Conservation (phyloP, 2,329 filamentous ascomycete species). For the Gnomoniopsis smithogilvyi region DNA sequence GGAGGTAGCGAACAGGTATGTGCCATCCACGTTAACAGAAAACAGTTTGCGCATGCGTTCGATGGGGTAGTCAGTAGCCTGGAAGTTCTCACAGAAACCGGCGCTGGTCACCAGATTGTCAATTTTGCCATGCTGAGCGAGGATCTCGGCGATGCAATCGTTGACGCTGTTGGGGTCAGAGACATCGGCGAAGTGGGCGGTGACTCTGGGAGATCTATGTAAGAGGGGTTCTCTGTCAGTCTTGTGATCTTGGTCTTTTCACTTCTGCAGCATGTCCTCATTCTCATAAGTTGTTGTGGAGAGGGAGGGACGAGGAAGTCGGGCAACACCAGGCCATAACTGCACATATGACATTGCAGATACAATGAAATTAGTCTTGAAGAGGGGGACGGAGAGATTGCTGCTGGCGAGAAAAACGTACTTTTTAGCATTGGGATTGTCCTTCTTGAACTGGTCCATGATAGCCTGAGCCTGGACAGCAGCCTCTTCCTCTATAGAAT, state of each 20-base stretch:
- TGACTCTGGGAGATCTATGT: conserved; percentile 71
- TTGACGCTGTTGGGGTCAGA: conserved; percentile 77
- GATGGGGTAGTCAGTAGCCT: conserved; percentile 85
- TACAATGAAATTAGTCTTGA: not conserved
- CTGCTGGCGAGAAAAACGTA: conserved; percentile 32
- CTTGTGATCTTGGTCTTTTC: not conserved
- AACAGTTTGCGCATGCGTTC: conserved; percentile 91
- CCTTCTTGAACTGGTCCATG: conserved; percentile 70
- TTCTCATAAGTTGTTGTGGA: not conserved
- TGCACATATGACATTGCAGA: not conserved
- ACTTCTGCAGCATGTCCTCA: not conserved
- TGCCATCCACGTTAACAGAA: conserved; percentile 90
- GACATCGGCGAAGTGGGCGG: conserved; percentile 87
- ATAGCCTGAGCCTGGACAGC: conserved; percentile 71
- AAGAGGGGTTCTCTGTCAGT: not conserved
- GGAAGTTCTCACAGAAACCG: conserved; percentile 94
- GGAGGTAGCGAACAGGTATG: conserved; percentile 80
- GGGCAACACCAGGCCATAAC: not conserved
- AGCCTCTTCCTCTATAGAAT: conserved; percentile 70
- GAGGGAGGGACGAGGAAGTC: not conserved
- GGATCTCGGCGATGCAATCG: conserved; percentile 65
- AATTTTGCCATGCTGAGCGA: conserved; percentile 73
- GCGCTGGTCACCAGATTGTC: conserved; percentile 94
- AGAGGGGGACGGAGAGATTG: not conserved
- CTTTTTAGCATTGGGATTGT: conserved; percentile 73